phyloP scores from a whole-genome alignment of 495 filamentous ascomycete species.

The Trichoderma virens region DNA sequence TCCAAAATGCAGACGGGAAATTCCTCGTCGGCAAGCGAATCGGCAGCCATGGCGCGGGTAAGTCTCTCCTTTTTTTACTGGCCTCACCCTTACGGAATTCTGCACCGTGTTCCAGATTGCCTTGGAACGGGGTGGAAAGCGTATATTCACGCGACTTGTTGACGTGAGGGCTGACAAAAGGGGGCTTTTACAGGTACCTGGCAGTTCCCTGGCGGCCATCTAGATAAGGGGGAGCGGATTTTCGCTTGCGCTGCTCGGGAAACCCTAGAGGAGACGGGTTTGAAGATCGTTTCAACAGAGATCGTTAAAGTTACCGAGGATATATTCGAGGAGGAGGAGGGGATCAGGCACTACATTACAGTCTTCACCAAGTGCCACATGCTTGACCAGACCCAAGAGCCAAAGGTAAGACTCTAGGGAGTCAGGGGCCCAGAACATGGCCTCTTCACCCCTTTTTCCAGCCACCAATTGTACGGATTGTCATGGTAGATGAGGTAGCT shows the following conservation, averaged over 20 bases:
- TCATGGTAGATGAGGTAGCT: too few species aligned
- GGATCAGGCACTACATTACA: slow-evolving; percentile 66
- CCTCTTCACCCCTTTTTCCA: slow-evolving; percentile 2
- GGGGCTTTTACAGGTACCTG: slow-evolving; percentile 38
- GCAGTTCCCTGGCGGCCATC: slow-evolving; percentile 61
- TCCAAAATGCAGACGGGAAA: slow-evolving; percentile 25
- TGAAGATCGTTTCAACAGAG: slow-evolving; percentile 38
- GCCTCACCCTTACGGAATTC: not conserved
- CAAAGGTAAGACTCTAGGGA: slow-evolving; percentile 35
- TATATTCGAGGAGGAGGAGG: slow-evolving; percentile 38
- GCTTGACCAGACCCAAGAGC: slow-evolving; percentile 32
- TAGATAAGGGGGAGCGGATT: slow-evolving; percentile 55
- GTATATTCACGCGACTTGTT: not conserved
- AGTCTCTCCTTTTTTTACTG: slow-evolving; percentile 3
- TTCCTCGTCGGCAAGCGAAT: slow-evolving; percentile 35
- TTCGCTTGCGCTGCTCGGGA: slow-evolving; percentile 56
- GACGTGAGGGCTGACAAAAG: not conserved
- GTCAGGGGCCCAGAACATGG: too few species aligned
- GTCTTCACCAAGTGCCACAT: slow-evolving; percentile 46
- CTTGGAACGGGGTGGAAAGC: not conserved
- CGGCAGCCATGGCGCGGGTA: slow-evolving; percentile 33
- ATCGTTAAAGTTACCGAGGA: slow-evolving; percentile 50
- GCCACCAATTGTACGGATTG: too few species aligned
- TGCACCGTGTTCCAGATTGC: too few species aligned
- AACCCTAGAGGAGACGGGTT: slow-evolving; percentile 58